Percentiles rank a stretch among this genome's conserved stretches.
These are phyloP conservation scores for Ambrosiella xylebori DNA, from an alignment of 2,329 filamentous ascomycete species.

Conservation along the genomic window DNA sequence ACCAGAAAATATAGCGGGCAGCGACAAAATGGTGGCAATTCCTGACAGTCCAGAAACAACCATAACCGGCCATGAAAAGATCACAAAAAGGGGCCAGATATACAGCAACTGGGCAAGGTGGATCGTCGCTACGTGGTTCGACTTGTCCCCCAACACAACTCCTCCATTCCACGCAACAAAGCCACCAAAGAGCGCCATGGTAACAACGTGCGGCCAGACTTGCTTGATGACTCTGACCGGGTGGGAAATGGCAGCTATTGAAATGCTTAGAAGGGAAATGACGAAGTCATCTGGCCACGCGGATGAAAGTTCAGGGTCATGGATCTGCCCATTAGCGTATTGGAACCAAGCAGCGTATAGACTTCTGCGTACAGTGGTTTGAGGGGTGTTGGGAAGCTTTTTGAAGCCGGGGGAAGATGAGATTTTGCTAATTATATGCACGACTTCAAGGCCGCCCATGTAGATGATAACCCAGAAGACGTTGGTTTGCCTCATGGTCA, in stretches of 20 bases:
- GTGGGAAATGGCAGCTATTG: conserved; percentile 36
- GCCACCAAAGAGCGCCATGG: conserved; percentile 48
- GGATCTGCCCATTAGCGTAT: conserved; percentile 34
- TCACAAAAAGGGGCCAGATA: conserved; percentile 74
- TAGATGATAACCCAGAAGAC: conserved; percentile 86
- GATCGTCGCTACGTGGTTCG: conserved; percentile 77
- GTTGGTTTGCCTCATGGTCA: conserved; percentile 84
- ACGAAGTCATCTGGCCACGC: conserved; percentile 33
- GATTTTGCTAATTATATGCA: conserved; percentile 33
- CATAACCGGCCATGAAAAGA: conserved; percentile 75
- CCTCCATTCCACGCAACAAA: conserved; percentile 82
- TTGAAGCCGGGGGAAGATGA: neutral
- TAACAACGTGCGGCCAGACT: conserved; percentile 41
- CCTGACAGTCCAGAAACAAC: conserved; percentile 31
- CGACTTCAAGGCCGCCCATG: conserved; percentile 43
- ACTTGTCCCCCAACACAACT: conserved; percentile 91
- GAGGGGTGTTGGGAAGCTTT: neutral
- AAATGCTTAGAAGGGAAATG: conserved; percentile 45
- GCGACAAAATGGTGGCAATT: conserved; percentile 14
- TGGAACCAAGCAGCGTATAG: conserved; percentile 23
- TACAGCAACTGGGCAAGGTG: conserved; percentile 90
- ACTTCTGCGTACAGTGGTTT: conserved; percentile 19
- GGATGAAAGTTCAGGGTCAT: conserved; percentile 33
- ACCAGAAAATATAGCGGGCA: neutral
- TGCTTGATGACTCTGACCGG: conserved; percentile 27